These are phyloP conservation scores for Verticillium alfalfae DNA, from an alignment of 2,329 filamentous ascomycete species.

Conservation along the genomic window DNA sequence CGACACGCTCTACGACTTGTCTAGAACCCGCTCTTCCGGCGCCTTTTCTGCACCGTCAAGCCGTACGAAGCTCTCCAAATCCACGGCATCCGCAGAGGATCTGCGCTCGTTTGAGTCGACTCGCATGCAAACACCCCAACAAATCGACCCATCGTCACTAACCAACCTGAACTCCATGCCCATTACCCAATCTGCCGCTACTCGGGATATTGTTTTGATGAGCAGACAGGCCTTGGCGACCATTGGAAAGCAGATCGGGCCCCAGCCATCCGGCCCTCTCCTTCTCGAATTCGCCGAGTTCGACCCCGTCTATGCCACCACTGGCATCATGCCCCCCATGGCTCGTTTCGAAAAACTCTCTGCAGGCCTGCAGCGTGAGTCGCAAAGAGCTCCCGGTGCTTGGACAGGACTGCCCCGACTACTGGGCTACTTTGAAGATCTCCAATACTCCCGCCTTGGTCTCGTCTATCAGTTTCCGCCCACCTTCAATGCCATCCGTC, in stretches of 20 bases:
- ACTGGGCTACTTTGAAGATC: slow-evolving; percentile 70
- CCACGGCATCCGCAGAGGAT: slow-evolving; percentile 34
- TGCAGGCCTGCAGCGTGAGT: slow-evolving; percentile 49
- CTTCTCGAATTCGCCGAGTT: slow-evolving; percentile 68
- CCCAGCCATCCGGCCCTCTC: slow-evolving; percentile 47
- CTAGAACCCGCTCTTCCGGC: slow-evolving; percentile 53
- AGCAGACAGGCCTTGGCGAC: slow-evolving; percentile 47
- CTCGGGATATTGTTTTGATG: slow-evolving; percentile 39
- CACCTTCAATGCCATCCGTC: slow-evolving; percentile 53
- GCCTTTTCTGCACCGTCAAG: slow-evolving; percentile 23
- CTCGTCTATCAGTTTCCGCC: slow-evolving; percentile 70
- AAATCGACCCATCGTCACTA: slow-evolving; percentile 50
- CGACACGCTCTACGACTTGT: slow-evolving; percentile 74
- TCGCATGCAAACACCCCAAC: slow-evolving; percentile 55
- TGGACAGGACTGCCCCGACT: slow-evolving; percentile 59
- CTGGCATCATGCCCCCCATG: slow-evolving; percentile 60
- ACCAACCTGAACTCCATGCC: slow-evolving; percentile 37
- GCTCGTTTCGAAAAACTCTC: slow-evolving; percentile 59
- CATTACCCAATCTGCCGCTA: slow-evolving; percentile 17
- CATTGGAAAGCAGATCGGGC: slow-evolving; percentile 33
- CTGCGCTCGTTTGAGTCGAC: slow-evolving; percentile 51
- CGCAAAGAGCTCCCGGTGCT: slow-evolving; percentile 44
- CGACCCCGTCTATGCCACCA: slow-evolving; percentile 55
- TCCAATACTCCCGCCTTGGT: slow-evolving; percentile 63
- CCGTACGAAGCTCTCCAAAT: slow-evolving; percentile 27